phyloP scores from a whole-genome alignment of 2,329 filamentous ascomycete species.

The Pseudonectria foliicola region DNA sequence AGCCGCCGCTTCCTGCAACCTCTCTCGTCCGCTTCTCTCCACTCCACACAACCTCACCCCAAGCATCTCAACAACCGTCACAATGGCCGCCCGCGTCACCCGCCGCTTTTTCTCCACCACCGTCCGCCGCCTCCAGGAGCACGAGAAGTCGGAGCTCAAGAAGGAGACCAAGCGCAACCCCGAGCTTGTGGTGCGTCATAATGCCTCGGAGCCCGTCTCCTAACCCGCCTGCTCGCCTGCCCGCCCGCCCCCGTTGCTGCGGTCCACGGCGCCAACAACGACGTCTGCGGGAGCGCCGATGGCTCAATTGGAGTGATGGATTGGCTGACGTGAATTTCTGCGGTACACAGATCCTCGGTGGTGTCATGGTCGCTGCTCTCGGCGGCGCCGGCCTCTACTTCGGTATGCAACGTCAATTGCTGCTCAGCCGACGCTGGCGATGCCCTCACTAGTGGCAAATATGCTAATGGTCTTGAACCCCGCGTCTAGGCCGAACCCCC shows the following conservation, averaged over 20 bases:
- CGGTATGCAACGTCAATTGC: constrained; percentile 41
- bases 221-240: constrained; percentile 3
- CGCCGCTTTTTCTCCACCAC: constrained; percentile 50
- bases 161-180: constrained; percentile 50
- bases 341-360: constrained; percentile 67
- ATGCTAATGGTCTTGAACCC: constrained; percentile 4
- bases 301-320: constrained; percentile 2
- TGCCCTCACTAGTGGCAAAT: constrained; percentile 14
- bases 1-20: constrained; percentile 9
- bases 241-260: too few relatives aligned
- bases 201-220: constrained; percentile 13
- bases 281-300: constrained; percentile 1
- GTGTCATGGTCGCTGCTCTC: constrained; percentile 84
- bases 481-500: constrained; percentile 62
- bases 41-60: constrained; percentile 11
- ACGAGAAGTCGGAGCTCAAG: constrained; percentile 43
- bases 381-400: constrained; percentile 87
- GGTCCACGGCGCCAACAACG: background rate
- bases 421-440: constrained; percentile 1
- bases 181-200: constrained; percentile 38
- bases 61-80: constrained; percentile 20
- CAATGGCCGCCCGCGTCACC: constrained; percentile 51
- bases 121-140: constrained; percentile 41
- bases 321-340: constrained; percentile 9
- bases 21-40: constrained; percentile 12